These are phyloP conservation scores for Bipolaris sorokiniana DNA, from an alignment of 2,329 filamentous ascomycete genomes.

Conservation along the genomic window DNA sequence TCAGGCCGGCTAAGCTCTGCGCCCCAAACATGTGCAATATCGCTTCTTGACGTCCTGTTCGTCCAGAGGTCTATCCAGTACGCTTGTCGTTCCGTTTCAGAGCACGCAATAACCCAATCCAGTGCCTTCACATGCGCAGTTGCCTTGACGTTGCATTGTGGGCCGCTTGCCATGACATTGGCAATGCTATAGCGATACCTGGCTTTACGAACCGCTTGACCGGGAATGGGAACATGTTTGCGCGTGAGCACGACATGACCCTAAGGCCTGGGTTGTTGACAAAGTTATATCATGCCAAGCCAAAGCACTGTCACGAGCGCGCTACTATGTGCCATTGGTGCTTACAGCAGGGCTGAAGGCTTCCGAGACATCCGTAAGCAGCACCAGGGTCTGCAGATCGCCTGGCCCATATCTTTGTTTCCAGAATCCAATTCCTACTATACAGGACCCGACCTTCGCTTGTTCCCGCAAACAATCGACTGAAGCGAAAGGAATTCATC, in stretches of 20 bases:
- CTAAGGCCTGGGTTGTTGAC: too few relatives aligned
- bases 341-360: too few relatives aligned
- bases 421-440: too few relatives aligned
- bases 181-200: not conserved
- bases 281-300: too few relatives aligned
- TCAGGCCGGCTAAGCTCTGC: not conserved
- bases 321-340: too few relatives aligned
- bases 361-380: too few relatives aligned
- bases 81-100: not conserved
- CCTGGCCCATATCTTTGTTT: too few relatives aligned
- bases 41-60: constrained; percentile 5
- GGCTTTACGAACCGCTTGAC: too few relatives aligned
- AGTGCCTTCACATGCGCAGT: not conserved
- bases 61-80: not conserved
- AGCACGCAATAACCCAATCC: not conserved
- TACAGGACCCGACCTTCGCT: not conserved
- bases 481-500: not conserved
- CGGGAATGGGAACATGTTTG: too few relatives aligned
- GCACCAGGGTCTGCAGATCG: too few relatives aligned
- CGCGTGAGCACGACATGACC: too few relatives aligned
- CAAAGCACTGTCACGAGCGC: too few relatives aligned
- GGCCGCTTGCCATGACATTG: not conserved
- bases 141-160: not conserved
- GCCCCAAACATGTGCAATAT: constrained; percentile 13
- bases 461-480: not conserved